phyloP scores from a whole-genome alignment of 176 grass and related monocot genomes.

The Olyra latifolia region DNA sequence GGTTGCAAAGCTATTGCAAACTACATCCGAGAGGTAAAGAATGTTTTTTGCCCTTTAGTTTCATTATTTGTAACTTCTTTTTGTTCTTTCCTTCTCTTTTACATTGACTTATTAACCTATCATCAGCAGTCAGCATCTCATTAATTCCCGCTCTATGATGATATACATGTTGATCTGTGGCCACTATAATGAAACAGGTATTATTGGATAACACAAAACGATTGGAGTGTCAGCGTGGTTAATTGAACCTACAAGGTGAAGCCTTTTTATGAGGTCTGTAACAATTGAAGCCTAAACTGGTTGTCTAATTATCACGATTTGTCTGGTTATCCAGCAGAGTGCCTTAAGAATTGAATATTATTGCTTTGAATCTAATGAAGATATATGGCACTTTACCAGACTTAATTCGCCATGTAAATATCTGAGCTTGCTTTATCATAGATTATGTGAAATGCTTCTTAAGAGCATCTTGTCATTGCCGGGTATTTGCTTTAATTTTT shows the following conservation, averaged over 20 bases:
- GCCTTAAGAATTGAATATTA: background rate
- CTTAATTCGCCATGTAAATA: background rate
- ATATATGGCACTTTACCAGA: background rate
- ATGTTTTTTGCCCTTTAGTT: slow-evolving; percentile 2
- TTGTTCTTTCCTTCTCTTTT: background rate
- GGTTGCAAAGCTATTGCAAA: slow-evolving; percentile 93
- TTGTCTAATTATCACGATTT: slow-evolving; percentile 4
- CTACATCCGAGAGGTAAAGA: slow-evolving; percentile 74
- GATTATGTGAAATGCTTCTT: background rate
- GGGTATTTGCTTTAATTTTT: background rate
- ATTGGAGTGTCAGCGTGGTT: slow-evolving; percentile 74
- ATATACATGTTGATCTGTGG: background rate
- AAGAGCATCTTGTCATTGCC: background rate
- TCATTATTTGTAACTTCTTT: background rate
- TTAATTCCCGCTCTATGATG: background rate
- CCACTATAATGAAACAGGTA: slow-evolving; percentile 47
- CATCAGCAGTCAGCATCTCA: background rate
- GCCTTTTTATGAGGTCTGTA: background rate
- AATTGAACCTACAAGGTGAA: slow-evolving; percentile 21
- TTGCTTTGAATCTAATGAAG: background rate
- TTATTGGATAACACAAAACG: slow-evolving; percentile 73
- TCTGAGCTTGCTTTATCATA: background rate
- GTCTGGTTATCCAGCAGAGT: background rate
- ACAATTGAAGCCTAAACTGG: background rate
- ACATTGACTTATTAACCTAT: background rate